phyloP scores from a whole-genome alignment of 2,329 filamentous ascomycete genomes.

The Waltergamsia citrina region DNA sequence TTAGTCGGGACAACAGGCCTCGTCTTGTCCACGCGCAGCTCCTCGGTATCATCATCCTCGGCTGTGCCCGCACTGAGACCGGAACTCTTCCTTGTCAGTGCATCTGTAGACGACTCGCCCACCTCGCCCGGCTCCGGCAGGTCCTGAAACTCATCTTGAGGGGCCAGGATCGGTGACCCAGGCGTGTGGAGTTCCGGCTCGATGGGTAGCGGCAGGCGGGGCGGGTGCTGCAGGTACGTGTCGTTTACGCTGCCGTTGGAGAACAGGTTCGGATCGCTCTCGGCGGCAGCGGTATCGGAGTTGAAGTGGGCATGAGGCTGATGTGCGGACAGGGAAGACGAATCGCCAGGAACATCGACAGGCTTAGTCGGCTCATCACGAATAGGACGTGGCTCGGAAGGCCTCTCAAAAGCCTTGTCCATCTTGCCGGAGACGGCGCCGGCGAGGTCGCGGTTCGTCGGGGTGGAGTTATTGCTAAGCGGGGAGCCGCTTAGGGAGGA shows the following conservation, averaged over 20 bases:
- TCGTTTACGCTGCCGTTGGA: constrained; percentile 51
- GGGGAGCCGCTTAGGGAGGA: constrained; percentile 39
- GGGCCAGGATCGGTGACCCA: constrained; percentile 77
- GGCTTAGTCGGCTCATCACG: constrained; percentile 39
- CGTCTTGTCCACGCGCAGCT: constrained; percentile 65
- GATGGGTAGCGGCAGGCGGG: constrained; percentile 83
- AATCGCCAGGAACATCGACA: constrained; percentile 43
- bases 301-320: constrained; percentile 18
- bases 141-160: constrained; percentile 49
- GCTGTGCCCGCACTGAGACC: constrained; percentile 48
- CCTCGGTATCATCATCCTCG: constrained; percentile 69
- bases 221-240: constrained; percentile 58
- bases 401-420: constrained; percentile 3
- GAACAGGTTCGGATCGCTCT: constrained; percentile 31
- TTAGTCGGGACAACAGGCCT: constrained; percentile 72
- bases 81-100: constrained; percentile 44
- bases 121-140: constrained; percentile 40
- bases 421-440: not conserved
- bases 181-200: constrained; percentile 85
- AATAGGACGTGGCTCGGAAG: constrained; percentile 13
- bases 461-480: constrained; percentile 22
- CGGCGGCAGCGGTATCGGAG: constrained; percentile 15
- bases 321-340: constrained; percentile 25
- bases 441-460: constrained; percentile 10
- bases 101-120: constrained; percentile 34